Evolutionary conservation across 2,329 filamentous ascomycete species (phyloP).

Genomic region (Clathrospora elynae): DNA sequence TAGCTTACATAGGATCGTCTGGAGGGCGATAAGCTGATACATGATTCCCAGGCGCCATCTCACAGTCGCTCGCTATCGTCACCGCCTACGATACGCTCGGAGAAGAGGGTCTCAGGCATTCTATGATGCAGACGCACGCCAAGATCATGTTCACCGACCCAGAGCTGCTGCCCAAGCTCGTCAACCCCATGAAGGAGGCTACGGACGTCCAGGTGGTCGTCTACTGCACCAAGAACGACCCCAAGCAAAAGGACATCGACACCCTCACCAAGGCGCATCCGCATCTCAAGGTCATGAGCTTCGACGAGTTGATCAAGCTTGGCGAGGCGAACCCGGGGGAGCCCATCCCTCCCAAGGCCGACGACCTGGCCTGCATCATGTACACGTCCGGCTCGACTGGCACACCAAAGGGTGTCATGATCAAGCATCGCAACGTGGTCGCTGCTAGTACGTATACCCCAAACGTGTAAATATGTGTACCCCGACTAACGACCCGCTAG

Average conservation of each 20-base stretch:
- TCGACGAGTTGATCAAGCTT: conserved; percentile 60
- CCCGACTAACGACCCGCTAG: conserved; percentile 30
- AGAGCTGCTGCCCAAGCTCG: conserved; percentile 64
- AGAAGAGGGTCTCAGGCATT: conserved; percentile 81
- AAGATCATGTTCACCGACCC: conserved; percentile 87
- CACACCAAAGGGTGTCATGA: conserved; percentile 83
- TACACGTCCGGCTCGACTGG: conserved; percentile 89
- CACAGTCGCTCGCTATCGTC: conserved; percentile 88
- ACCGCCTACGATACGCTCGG: conserved; percentile 95
- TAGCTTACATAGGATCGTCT: conserved; percentile 11
- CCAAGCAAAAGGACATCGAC: conserved; percentile 59
- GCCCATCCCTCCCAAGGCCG: conserved; percentile 71
- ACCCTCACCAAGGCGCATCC: conserved; percentile 60
- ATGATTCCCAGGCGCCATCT: conserved; percentile 60
- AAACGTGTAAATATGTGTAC: background rate
- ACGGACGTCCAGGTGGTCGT: conserved; percentile 63
- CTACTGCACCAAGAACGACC: conserved; percentile 61
- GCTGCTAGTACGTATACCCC: conserved; percentile 67
- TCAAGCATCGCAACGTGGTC: conserved; percentile 79
- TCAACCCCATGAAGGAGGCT: conserved; percentile 60
- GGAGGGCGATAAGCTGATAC: background rate
- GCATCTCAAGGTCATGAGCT: conserved; percentile 59
- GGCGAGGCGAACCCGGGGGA: conserved; percentile 71
- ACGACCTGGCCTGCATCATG: conserved; percentile 81
- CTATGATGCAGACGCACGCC: conserved; percentile 78